Conservation (phyloP, 108 stramenopile genomes). For the Pseudonitzschia delicatissima region DNA sequence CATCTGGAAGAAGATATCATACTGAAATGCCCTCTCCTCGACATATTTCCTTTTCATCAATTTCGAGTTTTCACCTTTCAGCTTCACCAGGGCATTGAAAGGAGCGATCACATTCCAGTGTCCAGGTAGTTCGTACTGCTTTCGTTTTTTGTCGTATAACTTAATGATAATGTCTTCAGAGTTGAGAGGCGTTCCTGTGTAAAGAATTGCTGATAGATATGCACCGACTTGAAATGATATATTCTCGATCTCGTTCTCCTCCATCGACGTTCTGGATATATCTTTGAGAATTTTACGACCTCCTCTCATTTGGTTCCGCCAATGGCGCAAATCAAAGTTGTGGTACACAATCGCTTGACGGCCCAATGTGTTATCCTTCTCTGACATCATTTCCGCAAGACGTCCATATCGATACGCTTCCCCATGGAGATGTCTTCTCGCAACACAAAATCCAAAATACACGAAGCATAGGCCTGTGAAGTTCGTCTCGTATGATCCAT, state of each 20-base stretch:
- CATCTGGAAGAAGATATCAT: conserved; percentile 24
- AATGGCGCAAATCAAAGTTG: background rate
- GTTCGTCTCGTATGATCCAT: conserved; percentile 3
- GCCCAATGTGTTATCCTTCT: background rate
- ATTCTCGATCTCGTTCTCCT: background rate
- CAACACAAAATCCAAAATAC: conserved; percentile 2
- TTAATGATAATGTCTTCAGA: conserved; percentile 6
- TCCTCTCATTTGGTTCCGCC: background rate
- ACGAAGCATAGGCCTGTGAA: conserved; percentile 6
- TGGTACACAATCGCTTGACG: conserved; percentile 14
- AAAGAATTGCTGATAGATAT: conserved; percentile 12
- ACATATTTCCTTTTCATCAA: background rate
- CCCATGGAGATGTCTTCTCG: conserved; percentile 4
- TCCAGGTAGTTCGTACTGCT: background rate
- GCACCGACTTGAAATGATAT: conserved; percentile 24
- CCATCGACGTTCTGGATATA: background rate
- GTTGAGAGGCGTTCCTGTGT: conserved; percentile 1
- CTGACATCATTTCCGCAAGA: conserved; percentile 15
- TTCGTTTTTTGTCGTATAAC: conserved; percentile 11
- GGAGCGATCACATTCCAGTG: conserved; percentile 7
- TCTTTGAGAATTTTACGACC: background rate
- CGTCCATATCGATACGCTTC: conserved; percentile 15
- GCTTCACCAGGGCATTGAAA: conserved; percentile 2
- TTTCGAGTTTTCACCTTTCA: conserved; percentile 1
- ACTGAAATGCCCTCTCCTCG: conserved; percentile 14